A percentile compares a stretch with the other conserved stretches of the same genome.
Evolutionary conservation across 2,329 filamentous ascomycete species (phyloP).

Genomic region (Cercospora citrullina): DNA sequence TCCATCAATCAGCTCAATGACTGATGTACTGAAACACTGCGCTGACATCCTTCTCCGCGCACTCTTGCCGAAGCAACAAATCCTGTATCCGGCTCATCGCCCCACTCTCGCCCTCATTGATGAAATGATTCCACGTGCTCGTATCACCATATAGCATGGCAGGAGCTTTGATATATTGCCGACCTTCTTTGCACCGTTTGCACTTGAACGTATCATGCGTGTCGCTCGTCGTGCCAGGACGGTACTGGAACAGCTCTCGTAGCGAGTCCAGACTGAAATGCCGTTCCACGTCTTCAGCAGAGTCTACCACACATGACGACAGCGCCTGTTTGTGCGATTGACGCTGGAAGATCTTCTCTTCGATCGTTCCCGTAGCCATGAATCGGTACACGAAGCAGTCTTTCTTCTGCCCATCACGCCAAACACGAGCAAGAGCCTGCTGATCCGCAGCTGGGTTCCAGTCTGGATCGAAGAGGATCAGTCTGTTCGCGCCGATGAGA

Average conservation of each 20-base stretch:
- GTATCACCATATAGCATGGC: conserved; percentile 98
- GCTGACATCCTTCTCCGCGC: conserved; percentile 74
- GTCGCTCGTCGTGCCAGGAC: conserved; percentile 79
- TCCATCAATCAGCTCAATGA: conserved; percentile 54
- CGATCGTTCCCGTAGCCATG: conserved; percentile 95
- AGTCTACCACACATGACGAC: conserved; percentile 94
- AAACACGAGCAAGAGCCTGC: conserved; percentile 93
- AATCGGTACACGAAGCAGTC: conserved; percentile 99
- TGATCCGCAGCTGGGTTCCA: conserved; percentile 99
- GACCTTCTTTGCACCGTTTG: conserved; percentile 81
- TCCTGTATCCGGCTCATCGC: conserved; percentile 80
- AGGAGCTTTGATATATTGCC: conserved; percentile 83
- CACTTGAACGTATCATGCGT: conserved; percentile 99
- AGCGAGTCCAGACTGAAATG: conserved; percentile 92
- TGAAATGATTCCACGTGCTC: conserved; percentile 98
- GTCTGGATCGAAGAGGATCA: conserved; percentile 89
- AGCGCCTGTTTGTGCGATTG: conserved; percentile 97
- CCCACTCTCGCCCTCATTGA: conserved; percentile 67
- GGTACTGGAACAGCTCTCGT: conserved; percentile 91
- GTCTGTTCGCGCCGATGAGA: conserved; percentile 87
- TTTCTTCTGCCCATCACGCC: conserved; percentile 98
- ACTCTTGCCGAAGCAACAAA: conserved; percentile 83
- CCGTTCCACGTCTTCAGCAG: conserved; percentile 92
- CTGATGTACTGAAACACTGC: conserved; percentile 99
- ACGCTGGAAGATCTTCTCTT: conserved; percentile 98